Conservation (phyloP, 2,329 filamentous ascomycete species). For the Fusarium anguioides region DNA sequence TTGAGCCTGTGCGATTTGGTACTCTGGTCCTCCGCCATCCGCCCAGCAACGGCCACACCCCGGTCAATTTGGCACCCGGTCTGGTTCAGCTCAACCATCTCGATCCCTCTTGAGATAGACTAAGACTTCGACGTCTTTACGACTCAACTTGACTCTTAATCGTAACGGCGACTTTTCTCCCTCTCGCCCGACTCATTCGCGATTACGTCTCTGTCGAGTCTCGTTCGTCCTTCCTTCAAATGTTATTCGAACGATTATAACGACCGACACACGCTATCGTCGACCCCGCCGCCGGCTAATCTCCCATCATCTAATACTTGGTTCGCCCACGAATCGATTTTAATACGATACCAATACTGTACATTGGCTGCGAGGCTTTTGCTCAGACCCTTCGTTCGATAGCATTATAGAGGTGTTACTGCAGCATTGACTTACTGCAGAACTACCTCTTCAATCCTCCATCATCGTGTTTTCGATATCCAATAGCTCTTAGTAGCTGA, state of each 20-base stretch:
- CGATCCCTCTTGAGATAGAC: slow-evolving; percentile 33
- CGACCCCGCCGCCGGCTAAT: slow-evolving; percentile 41
- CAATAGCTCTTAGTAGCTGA: slow-evolving; percentile 40
- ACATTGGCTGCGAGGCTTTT: slow-evolving; percentile 9
- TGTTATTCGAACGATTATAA: slow-evolving; percentile 50
- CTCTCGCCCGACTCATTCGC: slow-evolving; percentile 10
- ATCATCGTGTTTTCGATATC: slow-evolving; percentile 41
- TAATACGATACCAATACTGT: slow-evolving; percentile 16
- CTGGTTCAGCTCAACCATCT: slow-evolving; percentile 35
- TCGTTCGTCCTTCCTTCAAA: slow-evolving; percentile 44
- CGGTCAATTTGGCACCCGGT: slow-evolving; percentile 38
- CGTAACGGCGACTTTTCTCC: slow-evolving; percentile 36
- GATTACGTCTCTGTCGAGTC: slow-evolving; percentile 37
- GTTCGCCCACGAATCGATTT: slow-evolving; percentile 25
- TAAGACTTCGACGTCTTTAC: slow-evolving; percentile 28
- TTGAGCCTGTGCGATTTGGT: slow-evolving; percentile 33
- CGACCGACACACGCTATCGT: slow-evolving; percentile 45
- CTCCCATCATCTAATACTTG: slow-evolving; percentile 30
- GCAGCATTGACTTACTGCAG: slow-evolving; percentile 51
- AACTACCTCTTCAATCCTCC: slow-evolving; percentile 32
- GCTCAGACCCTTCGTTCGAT: slow-evolving; percentile 25
- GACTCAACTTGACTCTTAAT: slow-evolving; percentile 19
- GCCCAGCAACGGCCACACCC: slow-evolving; percentile 44
- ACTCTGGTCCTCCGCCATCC: slow-evolving; percentile 33
- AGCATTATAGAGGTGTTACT: slow-evolving; percentile 41